Evolutionary conservation across 345 rosid genomes (phyloP).

Genomic region (Salix dunnii): DNA sequence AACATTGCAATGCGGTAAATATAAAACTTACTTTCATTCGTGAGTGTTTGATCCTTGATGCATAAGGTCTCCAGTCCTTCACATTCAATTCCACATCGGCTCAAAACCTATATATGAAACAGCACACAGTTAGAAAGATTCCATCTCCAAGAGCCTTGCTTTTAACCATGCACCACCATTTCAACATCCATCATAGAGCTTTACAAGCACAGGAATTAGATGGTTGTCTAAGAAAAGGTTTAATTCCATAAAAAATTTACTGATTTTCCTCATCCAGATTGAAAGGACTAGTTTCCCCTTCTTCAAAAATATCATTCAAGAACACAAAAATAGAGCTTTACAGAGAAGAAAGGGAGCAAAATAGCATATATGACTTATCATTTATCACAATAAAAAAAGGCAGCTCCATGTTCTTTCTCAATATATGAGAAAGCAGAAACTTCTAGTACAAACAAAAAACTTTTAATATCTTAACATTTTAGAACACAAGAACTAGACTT

Average conservation of each 20-base stretch:
- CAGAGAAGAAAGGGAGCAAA: not conserved
- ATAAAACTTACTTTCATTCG: slow-evolving; percentile 61
- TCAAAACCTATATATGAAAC: slow-evolving; percentile 50
- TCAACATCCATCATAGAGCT: slow-evolving; percentile 5
- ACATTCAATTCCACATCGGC: slow-evolving; percentile 62
- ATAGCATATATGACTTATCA: not conserved
- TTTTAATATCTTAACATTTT: not conserved
- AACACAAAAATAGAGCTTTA: not conserved
- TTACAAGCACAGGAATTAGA: not conserved
- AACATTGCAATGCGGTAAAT: slow-evolving; percentile 7
- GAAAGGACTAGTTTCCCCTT: not conserved
- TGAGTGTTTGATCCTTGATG: slow-evolving; percentile 70
- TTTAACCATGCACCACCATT: not conserved
- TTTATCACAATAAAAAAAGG: not conserved
- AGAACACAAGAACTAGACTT: not conserved
- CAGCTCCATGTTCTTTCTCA: not conserved
- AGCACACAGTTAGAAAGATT: slow-evolving; percentile 7
- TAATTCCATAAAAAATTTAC: not conserved
- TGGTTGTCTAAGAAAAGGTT: not conserved
- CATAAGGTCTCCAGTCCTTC: slow-evolving; percentile 65
- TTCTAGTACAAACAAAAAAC: too few species aligned
- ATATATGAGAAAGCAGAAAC: not conserved
- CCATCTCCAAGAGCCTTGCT: slow-evolving; percentile 3
- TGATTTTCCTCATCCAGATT: not conserved
- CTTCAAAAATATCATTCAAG: not conserved